Conservation (phyloP, 1,284 basidiomycete species). For the Porogramme epimiltina region DNA sequence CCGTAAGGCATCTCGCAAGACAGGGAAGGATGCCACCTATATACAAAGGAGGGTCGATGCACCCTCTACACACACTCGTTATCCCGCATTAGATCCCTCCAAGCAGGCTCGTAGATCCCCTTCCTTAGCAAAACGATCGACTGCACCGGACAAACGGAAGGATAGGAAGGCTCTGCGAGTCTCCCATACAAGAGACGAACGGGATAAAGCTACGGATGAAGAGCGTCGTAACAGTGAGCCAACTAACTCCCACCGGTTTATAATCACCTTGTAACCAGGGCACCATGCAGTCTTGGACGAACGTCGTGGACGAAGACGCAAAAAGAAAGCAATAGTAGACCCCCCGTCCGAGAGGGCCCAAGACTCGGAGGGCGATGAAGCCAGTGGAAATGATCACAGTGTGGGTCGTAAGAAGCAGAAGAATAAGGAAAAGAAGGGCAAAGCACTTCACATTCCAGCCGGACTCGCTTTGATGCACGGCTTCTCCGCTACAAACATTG, state of each 20-base stretch:
- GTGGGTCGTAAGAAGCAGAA: constrained; percentile 27
- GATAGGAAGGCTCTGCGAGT: no score
- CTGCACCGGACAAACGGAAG: no score
- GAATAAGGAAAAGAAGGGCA: constrained; percentile 36
- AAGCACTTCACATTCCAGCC: constrained; percentile 37
- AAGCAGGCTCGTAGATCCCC: no score
- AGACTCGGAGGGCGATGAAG: background rate
- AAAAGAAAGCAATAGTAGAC: constrained; percentile 46
- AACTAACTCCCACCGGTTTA: no score
- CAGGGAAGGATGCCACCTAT: no score
- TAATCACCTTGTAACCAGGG: no score
- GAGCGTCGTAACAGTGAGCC: constrained; percentile 7
- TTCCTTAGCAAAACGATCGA: no score
- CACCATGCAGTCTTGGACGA: constrained; percentile 37
- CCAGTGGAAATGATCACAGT: background rate
- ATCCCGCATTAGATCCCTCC: no score
- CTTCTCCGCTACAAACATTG: constrained; percentile 70
- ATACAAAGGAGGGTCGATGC: no score
- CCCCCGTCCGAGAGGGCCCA: constrained; percentile 19
- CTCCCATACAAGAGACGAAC: background rate
- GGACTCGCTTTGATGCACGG: constrained; percentile 75
- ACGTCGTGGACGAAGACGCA: constrained; percentile 36
- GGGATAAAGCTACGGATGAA: background rate
- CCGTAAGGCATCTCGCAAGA: no score
- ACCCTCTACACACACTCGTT: no score